A percentile compares a stretch with the other conserved stretches of the same genome.
These are phyloP conservation scores for Ascoidea tarda DNA, from an alignment of 805 yeast species.

Conservation along the genomic window DNA sequence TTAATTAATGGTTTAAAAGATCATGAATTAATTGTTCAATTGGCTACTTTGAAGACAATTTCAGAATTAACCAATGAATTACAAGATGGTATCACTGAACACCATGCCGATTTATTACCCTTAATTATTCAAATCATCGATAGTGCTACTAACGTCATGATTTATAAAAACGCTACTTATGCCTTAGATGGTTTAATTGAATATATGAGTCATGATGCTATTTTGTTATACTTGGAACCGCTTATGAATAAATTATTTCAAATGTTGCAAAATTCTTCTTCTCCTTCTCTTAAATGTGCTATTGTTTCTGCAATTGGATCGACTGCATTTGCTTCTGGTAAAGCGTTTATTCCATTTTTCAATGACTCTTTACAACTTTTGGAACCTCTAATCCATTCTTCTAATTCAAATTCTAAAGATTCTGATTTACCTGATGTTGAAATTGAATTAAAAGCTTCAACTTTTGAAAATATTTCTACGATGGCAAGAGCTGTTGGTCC, in stretches of 20 bases:
- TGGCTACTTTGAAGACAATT: constrained; percentile 76
- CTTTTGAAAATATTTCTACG: constrained; percentile 87
- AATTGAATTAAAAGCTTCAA: constrained; percentile 79
- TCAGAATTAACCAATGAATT: constrained; percentile 69
- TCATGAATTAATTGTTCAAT: constrained; percentile 56
- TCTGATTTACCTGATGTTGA: constrained; percentile 77
- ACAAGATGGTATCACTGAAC: constrained; percentile 73
- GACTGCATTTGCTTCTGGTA: constrained; percentile 91
- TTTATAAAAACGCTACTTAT: constrained; percentile 81
- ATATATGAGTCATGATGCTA: constrained; percentile 78
- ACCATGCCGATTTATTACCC: constrained; percentile 74
- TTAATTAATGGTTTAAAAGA: constrained; percentile 70
- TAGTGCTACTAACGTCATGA: constrained; percentile 65
- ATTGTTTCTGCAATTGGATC: constrained; percentile 95
- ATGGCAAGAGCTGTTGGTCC: constrained; percentile 96
- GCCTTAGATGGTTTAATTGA: constrained; percentile 90
- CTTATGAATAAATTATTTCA: constrained; percentile 80
- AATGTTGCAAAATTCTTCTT: constrained; percentile 65
- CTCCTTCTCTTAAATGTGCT: constrained; percentile 50
- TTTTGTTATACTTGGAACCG: constrained; percentile 70
- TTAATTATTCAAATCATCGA: constrained; percentile 79
- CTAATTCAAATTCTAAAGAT: neutral
- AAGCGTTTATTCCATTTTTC: constrained; percentile 76
- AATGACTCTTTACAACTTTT: constrained; percentile 64
- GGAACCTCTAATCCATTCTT: constrained; percentile 57